Evolutionary conservation across 2,329 filamentous ascomycete species (phyloP), one percentile per base, ranked within the genome.

Genomic region (Cladophialophora yegresii): DNA sequence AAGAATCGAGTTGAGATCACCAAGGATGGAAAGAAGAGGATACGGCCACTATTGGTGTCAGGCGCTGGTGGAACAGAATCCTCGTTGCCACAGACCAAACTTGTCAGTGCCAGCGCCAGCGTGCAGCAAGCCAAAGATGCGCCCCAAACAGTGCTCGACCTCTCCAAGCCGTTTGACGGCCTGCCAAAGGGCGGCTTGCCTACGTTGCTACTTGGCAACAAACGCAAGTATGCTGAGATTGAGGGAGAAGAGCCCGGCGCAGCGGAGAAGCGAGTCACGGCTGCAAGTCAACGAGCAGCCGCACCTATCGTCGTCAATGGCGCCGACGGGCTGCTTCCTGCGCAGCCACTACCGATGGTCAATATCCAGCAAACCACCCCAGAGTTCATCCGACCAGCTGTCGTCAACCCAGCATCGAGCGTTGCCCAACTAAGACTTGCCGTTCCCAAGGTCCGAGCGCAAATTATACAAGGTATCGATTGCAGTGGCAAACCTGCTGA

Each of bases 11-110:
- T 98, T 3, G 97, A 93, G 0, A 89, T 97, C 65, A 96, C 92
- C 0, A 98, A 97, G 75, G 93, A 99, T 70, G 95, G 95, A 32
- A 98, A 95, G 79, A 99, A 99, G 79, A 86, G 95, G 61, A 93
- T 99, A 61, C 91, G 92, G 3, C 95, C 95, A 1, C 82, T 99
- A 68, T 83, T 99, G 12, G 91, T 99, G 6, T 96, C 93, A 0
- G 92, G 92, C 0, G 93, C 93, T 8, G 92, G 91, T 2, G 90
- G 89, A 0, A 91, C 91, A 10, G 88, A 93, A 73, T 96, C 93
- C 0, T 96, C 93, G 16, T 80, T 97, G 12, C 93, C 93, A 0
- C 91, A 96, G 73, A 90, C 92, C 23, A 91, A 96, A 72, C 82
- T 98, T 5, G 89, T 97, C 67, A 91, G 92, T 40, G 87, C 91